phyloP scores from a whole-genome alignment of 306 rosid genomes.

The Fragaria iinumae region DNA sequence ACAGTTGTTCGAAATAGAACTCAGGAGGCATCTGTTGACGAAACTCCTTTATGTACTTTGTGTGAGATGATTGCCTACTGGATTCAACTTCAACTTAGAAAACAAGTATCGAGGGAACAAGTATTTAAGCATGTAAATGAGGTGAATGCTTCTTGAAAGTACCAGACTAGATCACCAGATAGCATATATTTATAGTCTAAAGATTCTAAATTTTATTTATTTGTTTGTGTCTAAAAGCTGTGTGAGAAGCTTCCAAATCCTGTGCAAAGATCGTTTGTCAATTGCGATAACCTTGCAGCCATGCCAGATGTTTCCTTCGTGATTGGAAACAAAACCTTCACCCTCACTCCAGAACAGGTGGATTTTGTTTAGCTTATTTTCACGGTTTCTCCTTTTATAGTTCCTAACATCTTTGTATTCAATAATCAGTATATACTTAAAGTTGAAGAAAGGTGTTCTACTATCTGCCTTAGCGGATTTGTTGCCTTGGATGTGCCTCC shows the following conservation, averaged over 20 bases:
- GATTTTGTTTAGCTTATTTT: slow-evolving; percentile 3
- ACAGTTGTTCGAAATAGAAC: slow-evolving; percentile 47
- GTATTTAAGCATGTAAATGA: slow-evolving; percentile 50
- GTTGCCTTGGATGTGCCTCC: slow-evolving; percentile 65
- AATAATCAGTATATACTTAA: slow-evolving; percentile 53
- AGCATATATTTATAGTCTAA: background rate
- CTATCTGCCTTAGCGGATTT: slow-evolving; percentile 64
- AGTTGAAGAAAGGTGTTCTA: slow-evolving; percentile 45
- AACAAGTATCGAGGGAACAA: slow-evolving; percentile 51
- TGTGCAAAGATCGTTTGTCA: slow-evolving; percentile 43
- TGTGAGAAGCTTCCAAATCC: slow-evolving; percentile 80
- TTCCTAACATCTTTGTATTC: slow-evolving; percentile 8
- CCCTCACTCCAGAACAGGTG: slow-evolving; percentile 69
- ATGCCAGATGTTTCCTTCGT: slow-evolving; percentile 58
- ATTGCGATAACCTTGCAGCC: slow-evolving; percentile 43
- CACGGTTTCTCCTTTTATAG: background rate
- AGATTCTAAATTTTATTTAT: background rate
- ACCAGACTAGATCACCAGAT: background rate
- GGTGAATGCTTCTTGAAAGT: slow-evolving; percentile 38
- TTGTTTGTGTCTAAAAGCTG: slow-evolving; percentile 39
- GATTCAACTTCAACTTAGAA: slow-evolving; percentile 68
- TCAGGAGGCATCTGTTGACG: slow-evolving; percentile 26
- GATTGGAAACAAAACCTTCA: slow-evolving; percentile 54
- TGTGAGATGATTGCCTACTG: slow-evolving; percentile 68
- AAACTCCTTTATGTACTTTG: slow-evolving; percentile 48